Base-by-base conservation (phyloP, 768 basidiomycete species). In the Psilocybe sp. region DNA sequence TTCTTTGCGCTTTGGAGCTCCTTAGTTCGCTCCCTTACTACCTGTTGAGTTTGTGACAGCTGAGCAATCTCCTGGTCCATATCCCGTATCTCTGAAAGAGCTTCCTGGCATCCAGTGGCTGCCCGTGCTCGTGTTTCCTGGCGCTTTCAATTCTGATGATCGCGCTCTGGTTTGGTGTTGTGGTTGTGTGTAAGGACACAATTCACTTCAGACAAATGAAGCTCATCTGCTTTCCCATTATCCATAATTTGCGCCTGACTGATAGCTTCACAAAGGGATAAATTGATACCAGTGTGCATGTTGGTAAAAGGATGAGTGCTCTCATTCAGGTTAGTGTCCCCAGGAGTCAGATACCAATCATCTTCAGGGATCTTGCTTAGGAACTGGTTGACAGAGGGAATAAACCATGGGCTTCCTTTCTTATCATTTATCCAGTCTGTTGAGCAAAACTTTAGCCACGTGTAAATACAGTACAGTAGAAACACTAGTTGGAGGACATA, bases 231-330 rank as follows among this genome's bases (percentile, higher is more conserved):
- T 11, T 14, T 43, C 14, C 20, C 18, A 19, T 5, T 19, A 28
- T 43, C 41, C 41, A 43, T 43, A 18, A 43, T 43, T 7, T 14
- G 41, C 5, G 41, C 41, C 14, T 43, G 41, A n/a, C 14, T 45
- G 19, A 50, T 44, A 4, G 49, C 49, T 14, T 50, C 49, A 9
- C 20, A 15, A 20, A 45, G 18, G 4, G 41, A 15, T 8, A 37
- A 15, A n/a, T 44, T 44, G 9, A 40, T 50, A 0, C 49, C 49
- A 5, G 49, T 50, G 37, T 50, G 41, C 43, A 40, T 42, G 33
- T 50, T 50, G 8, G 48, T 49, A 31, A 42, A 41, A 2, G 40
- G 48, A 33, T 49, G 48, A 13, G 48, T 40, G 33, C 48, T 49
- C 39, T 49, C 40, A 36, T 49, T 49, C 5, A 49, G 31, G n/a